Evolutionary conservation across 2,329 filamentous ascomycete genomes (phyloP), one percentile per base, ranked within the genome.

Genomic region (Beauveria asiatica): DNA sequence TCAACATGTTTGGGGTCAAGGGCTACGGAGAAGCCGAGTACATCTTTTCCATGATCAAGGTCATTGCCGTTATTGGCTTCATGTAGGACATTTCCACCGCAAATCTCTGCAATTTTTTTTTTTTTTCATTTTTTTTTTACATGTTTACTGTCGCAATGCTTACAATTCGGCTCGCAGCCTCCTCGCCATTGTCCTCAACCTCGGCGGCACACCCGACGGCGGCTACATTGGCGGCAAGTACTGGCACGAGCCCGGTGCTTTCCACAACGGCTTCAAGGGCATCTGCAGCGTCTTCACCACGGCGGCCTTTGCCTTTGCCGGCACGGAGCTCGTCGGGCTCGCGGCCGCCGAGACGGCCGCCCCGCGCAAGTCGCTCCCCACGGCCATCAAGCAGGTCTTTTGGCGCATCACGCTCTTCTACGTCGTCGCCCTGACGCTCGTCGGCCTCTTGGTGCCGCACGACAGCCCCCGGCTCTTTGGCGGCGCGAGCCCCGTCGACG

Each of bases 1-100:
- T 97, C 75, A 96, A 97, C 70, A 73, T 96, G 64, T 94, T 93
- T 67, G 91, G 92, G 55, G 88, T 97, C 64, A 89, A 88, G 69
- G 90, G 88, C 27, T 96, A 95, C 66, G 92, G 91, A 68, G 92
- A 96, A 73, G 90, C 90, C 17, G 92, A 96, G 68, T 96, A 96
- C 66, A 77, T 92, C 60, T 94, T 96, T 70, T 88, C 90, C 37
- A 84, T 92, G 57, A 78, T 97, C 75, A 97, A 97, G 71, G 84
- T 97, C 55, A 79, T 87, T 46, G 91, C 92, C 33, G 85, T 96
- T 8, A 87, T 96, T 64, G 90, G 89, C 56, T 96, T 95, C 74
- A 92, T 96, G 87, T 89, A 74, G 76, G 85, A 75, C 19, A 23
- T 16, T 10, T 5, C 21, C 10, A 3, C 8, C 21, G 5, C 49